Percentiles rank a stretch among this genome's conserved stretches.
phyloP scores from a whole-genome alignment of 139 green algal genomes.

The Picochlorum sp. region DNA sequence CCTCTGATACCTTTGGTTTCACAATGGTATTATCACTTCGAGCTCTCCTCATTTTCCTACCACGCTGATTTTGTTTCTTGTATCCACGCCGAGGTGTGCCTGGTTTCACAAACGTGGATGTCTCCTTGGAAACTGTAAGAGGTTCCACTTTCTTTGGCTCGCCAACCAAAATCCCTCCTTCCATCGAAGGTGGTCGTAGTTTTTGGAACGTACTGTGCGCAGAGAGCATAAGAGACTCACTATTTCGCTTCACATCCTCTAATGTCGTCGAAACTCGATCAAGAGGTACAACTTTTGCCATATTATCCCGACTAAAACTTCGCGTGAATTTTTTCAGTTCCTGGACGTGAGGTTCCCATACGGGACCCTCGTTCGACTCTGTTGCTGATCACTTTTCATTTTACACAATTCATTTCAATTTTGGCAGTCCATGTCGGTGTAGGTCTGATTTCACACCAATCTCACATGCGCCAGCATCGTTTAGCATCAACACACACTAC shows the following conservation, averaged over 20 bases:
- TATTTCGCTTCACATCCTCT: constrained; percentile 19
- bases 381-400: too few species aligned
- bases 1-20: constrained; percentile 1
- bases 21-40: constrained; percentile 16
- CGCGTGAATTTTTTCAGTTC: neutral
- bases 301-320: constrained; percentile 5
- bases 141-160: too few species aligned
- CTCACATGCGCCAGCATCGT: too few species aligned
- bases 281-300: neutral
- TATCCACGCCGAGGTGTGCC: too few species aligned
- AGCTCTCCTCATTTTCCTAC: constrained; percentile 9
- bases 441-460: too few species aligned
- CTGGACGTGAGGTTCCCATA: neutral
- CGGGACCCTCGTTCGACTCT: neutral
- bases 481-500: too few species aligned
- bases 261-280: constrained; percentile 15
- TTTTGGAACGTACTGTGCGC: constrained; percentile 13
- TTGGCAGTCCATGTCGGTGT: too few species aligned
- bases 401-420: too few species aligned
- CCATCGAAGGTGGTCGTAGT: neutral
- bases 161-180: too few species aligned
- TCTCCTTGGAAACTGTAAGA: too few species aligned
- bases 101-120: neutral
- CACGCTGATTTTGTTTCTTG: neutral
- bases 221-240: constrained; percentile 9